Base-by-base conservation (phyloP, 257 asterid species). In the Capsicum chinense region DNA sequence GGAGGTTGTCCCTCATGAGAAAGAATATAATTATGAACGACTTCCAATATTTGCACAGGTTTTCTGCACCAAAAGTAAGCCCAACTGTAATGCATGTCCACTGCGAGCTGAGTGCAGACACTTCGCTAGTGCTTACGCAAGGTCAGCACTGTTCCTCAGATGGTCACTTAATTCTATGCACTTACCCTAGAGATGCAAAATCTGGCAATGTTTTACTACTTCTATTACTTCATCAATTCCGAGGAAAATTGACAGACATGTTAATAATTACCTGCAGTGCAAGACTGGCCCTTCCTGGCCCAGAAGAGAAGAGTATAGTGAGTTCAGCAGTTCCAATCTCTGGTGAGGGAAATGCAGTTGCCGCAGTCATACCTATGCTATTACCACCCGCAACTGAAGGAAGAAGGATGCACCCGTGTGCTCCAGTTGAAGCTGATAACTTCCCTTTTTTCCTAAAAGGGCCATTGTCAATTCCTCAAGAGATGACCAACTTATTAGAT, bases 51-150 rank as follows among this genome's bases (percentile, higher is more conserved):
- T 83, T 85, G 63, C 87, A 83, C 93, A 96, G 99, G 98, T 97
- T 83, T 97, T 97, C 90, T 97, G 99, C 93, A 97, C 99, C 85
- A 97, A 97, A 92, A 90, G 90, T 85, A 93, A 92, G 21, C 99
- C 99, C 66, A 97, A 97, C 84, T 97, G 99, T 89, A 95, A 97
- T 79, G 98, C 94, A 13, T 97, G 99, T 87, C 99, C 99, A 83
- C 85, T 97, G 97, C 90, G 94, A 88, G 94, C 88, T 52, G 98
- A 97, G 82, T 97, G 99, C 89, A 91, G 99, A 87, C 99, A 97
- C 88, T 97, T 93, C 81, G 98, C 99, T 63, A 97, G 98, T 84
- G 97, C 99, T 84, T 95, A 90, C 86, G 98, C 99, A 83, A 97
- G 98, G 99, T 97, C 83, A 87, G 88, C 71, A 21, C 19, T 21